Base-by-base conservation (phyloP, 2,329 filamentous ascomycete genomes). In the Helotiales sp. region DNA sequence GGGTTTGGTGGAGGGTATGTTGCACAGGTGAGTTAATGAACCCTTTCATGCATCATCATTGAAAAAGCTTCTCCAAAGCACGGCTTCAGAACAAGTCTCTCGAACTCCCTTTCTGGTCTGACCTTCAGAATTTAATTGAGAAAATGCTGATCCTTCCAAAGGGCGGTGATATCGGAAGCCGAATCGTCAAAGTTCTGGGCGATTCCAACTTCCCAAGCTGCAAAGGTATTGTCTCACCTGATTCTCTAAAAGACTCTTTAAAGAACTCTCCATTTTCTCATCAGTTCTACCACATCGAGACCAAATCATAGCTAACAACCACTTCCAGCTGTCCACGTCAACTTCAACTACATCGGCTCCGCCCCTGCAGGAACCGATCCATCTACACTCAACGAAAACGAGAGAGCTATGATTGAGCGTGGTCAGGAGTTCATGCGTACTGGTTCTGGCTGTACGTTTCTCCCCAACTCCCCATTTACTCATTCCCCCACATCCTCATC, bases 361-460 rank as follows among this genome's bases (percentile, higher is more conserved):
- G 40, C 37, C 60, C 28, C 43, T 54, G 26, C 73, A 72, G 6
- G 72, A 75, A 13, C 71, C 11, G n/a, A 43, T 8, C 15, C 28
- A 26, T 11, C 26, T 1, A n/a, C n/a, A 15, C 40, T 75, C 32
- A 71, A 63, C 20, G 74, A 73, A 11, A 49, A 52, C 2, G 83
- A 86, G 68, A 72, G 79, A 65, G 68, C 75, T 8, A 79, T 77
- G 0, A 20, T 85, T 1, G 61, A 78, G 28, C 76, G 80, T 6
- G 77, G 75, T 1, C 63, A 77, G 2, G 74, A 78, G 2, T 87
- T 84, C 74, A 63, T 71, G 2, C 65, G 74, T 0, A 77, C 73
- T 1, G 86, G 84, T 0, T 74, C 70, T 11, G 85, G 81, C 0
- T 90, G 54, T 57, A 37, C 6, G 52, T 34, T 30, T 10, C 6